phyloP scores from a whole-genome alignment of 768 basidiomycete species.

The Cubamyces lactineus region DNA sequence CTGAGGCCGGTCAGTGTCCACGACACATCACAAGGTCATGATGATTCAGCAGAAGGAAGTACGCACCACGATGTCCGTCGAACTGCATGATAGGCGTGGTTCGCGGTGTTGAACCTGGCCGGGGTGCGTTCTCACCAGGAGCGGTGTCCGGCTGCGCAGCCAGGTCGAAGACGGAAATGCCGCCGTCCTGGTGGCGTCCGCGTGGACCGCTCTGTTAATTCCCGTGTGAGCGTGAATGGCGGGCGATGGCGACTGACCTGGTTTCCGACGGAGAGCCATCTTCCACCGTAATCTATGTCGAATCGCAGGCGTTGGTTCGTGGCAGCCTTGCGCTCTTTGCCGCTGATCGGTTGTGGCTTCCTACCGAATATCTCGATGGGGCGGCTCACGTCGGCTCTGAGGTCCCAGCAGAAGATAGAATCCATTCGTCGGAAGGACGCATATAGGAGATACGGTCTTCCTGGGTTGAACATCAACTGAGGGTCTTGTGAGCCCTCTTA shows the following conservation, averaged over 20 bases:
- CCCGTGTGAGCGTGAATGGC: not conserved
- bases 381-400: constrained; percentile 56
- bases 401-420: constrained; percentile 76
- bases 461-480: constrained; percentile 80
- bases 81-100: constrained; percentile 20
- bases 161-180: constrained; percentile 62
- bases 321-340: constrained; percentile 3
- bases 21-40: constrained; percentile 2
- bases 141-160: constrained; percentile 18
- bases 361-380: constrained; percentile 44
- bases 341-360: constrained; percentile 5
- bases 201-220: not conserved
- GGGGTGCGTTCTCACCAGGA: constrained; percentile 13
- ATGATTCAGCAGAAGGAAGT: constrained; percentile 6
- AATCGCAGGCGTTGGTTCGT: constrained; percentile 85
- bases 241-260: constrained; percentile 49
- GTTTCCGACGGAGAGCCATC: constrained; percentile 66
- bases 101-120: constrained; percentile 11
- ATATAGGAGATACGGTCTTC: constrained; percentile 70
- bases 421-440: constrained; percentile 74
- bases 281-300: constrained; percentile 72
- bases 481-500: constrained; percentile 3
- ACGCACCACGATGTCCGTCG: constrained; percentile 21
- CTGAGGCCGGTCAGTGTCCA: constrained; percentile 41
- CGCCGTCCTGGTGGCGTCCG: constrained; percentile 51